A percentile compares a stretch with the other conserved stretches of the same genome.
phyloP scores from a whole-genome alignment of 2,329 filamentous ascomycete species.

The Paecilomyces dactylethromorphus region DNA sequence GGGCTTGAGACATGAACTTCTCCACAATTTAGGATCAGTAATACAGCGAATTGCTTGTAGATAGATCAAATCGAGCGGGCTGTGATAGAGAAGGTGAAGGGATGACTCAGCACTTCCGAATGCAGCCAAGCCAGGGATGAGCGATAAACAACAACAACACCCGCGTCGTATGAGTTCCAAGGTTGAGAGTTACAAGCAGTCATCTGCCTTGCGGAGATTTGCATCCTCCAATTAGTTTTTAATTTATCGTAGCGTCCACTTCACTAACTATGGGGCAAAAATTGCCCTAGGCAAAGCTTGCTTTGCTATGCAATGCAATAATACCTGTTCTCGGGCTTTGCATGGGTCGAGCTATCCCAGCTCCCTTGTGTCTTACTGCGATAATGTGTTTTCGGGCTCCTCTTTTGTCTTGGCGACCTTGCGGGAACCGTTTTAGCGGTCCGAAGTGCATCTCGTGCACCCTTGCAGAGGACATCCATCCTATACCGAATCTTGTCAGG shows the following conservation, averaged over 20 bases:
- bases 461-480: constrained; percentile 6
- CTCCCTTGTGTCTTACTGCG: not conserved
- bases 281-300: not conserved
- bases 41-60: not conserved
- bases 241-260: not conserved
- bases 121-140: not conserved
- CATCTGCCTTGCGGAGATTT: not conserved
- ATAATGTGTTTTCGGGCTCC: not conserved
- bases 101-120: not conserved
- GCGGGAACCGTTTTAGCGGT: not conserved
- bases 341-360: not conserved
- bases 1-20: not conserved
- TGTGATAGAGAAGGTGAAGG: not conserved
- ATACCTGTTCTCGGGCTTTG: not conserved
- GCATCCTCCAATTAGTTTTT: not conserved
- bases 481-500: constrained; percentile 2
- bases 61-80: not conserved
- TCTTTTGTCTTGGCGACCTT: not conserved
- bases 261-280: not conserved
- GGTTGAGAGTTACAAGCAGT: not conserved
- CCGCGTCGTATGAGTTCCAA: not conserved
- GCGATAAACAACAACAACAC: not conserved
- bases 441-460: constrained; percentile 3
- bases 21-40: not conserved
- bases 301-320: not conserved